These are phyloP conservation scores for Monilinia aucupariae DNA, from an alignment of 2,329 filamentous ascomycete genomes.

Conservation along the genomic window DNA sequence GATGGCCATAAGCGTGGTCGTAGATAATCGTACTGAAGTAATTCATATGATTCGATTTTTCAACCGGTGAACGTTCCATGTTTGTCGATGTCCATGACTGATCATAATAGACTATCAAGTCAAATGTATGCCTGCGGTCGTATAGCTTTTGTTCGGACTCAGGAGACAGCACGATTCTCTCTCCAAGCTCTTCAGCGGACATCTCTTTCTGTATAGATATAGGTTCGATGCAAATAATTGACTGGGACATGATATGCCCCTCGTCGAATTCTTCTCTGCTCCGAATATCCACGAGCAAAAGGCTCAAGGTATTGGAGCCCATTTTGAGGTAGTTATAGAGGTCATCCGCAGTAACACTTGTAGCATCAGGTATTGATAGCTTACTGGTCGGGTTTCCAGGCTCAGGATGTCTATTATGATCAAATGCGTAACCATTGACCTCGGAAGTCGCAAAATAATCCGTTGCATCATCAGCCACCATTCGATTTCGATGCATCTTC, in stretches of 20 bases:
- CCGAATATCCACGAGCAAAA: slow-evolving; percentile 83
- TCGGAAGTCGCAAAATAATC: slow-evolving; percentile 27
- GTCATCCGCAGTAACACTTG: slow-evolving; percentile 48
- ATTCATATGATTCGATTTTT: slow-evolving; percentile 53
- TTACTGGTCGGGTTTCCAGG: background rate
- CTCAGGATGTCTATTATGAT: slow-evolving; percentile 10
- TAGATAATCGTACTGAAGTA: slow-evolving; percentile 74
- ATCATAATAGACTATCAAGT: slow-evolving; percentile 89
- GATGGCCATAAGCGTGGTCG: slow-evolving; percentile 76
- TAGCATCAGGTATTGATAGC: slow-evolving; percentile 22
- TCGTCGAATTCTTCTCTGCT: slow-evolving; percentile 74
- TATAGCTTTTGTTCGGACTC: slow-evolving; percentile 72
- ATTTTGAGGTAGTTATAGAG: slow-evolving; percentile 65
- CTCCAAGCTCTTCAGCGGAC: slow-evolving; percentile 55
- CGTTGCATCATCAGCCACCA: slow-evolving; percentile 20
- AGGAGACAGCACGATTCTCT: slow-evolving; percentile 66
- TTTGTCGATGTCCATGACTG: slow-evolving; percentile 46
- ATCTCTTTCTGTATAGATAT: slow-evolving; percentile 65
- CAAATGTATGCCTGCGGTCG: slow-evolving; percentile 66
- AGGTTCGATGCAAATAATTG: slow-evolving; percentile 86
- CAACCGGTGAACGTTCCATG: slow-evolving; percentile 37
- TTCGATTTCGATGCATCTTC: slow-evolving; percentile 25
- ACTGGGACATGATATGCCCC: slow-evolving; percentile 80
- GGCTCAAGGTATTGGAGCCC: slow-evolving; percentile 47
- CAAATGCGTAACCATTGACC: slow-evolving; percentile 15